These are phyloP conservation scores for Penicillium flavigenum DNA, from an alignment of 495 filamentous ascomycete genomes.

Conservation along the genomic window DNA sequence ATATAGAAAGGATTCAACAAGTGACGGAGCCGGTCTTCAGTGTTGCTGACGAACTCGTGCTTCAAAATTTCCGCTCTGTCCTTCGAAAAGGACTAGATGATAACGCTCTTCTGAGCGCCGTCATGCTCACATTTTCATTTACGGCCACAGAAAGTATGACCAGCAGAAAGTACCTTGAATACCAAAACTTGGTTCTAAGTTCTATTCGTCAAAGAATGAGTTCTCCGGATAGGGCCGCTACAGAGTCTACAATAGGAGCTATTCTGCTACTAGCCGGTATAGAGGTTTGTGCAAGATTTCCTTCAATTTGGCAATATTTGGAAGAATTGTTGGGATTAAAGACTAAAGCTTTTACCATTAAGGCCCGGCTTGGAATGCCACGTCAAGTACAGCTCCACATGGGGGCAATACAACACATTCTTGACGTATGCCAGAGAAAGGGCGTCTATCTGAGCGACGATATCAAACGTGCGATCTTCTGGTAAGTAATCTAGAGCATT, in stretches of 20 bases:
- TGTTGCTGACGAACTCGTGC: background rate
- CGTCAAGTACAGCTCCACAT: background rate
- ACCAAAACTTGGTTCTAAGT: background rate
- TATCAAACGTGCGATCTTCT: background rate
- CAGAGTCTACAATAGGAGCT: background rate
- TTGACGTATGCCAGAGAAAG: background rate
- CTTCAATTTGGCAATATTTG: background rate
- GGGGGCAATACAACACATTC: background rate
- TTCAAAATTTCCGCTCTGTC: background rate
- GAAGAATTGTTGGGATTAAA: too few species aligned
- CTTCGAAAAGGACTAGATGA: background rate
- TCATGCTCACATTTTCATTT: background rate
- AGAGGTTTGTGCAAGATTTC: background rate
- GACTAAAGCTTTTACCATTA: background rate
- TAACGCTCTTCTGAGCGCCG: background rate
- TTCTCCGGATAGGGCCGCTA: background rate
- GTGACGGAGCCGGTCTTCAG: background rate
- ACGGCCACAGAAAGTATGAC: background rate
- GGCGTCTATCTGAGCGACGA: background rate
- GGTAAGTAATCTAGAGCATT: background rate
- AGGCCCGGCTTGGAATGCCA: background rate
- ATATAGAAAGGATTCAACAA: background rate
- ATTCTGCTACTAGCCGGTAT: background rate
- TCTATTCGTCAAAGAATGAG: background rate
- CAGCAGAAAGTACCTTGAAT: background rate